A percentile compares a stretch with the other conserved stretches of the same genome.
phyloP scores from a whole-genome alignment of 1,284 basidiomycete genomes.

The Peniophora sp. region DNA sequence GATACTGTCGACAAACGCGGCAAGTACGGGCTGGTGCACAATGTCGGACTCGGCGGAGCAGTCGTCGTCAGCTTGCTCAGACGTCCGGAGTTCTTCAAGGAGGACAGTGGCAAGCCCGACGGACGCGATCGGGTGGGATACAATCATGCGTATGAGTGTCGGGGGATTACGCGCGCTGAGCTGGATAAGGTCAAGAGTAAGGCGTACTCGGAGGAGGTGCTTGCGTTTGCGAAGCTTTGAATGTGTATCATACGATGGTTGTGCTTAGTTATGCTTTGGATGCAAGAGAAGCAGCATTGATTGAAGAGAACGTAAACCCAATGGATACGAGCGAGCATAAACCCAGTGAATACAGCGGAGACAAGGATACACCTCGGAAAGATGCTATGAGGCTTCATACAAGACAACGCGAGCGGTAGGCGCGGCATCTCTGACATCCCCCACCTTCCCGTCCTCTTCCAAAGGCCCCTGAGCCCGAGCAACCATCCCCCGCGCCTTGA shows the following conservation, averaged over 20 bases:
- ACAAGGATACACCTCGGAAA: too few species aligned
- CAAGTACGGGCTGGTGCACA: conserved; percentile 78
- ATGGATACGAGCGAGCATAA: too few species aligned
- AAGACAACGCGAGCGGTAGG: too few species aligned
- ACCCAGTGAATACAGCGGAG: too few species aligned
- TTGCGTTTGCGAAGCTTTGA: conserved; percentile 29
- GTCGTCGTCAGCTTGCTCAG: conserved; percentile 70
- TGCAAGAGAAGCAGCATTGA: too few species aligned
- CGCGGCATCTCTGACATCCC: too few species aligned
- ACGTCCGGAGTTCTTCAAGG: conserved; percentile 64
- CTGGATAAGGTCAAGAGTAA: conserved; percentile 67
- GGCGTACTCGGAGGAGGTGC: conserved; percentile 30
- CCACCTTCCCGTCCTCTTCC: too few species aligned
- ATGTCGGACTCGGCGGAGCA: conserved; percentile 76
- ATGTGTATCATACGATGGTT: background rate
- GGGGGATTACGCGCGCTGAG: conserved; percentile 51
- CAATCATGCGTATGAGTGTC: conserved; percentile 68
- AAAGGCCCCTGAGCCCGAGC: too few species aligned
- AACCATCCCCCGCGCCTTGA: too few species aligned
- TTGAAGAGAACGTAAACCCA: too few species aligned
- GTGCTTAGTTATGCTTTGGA: too few species aligned
- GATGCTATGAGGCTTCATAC: too few species aligned
- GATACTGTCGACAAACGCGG: conserved; percentile 55
- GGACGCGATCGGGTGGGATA: conserved; percentile 69
- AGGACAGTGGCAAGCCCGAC: conserved; percentile 48